phyloP scores from a whole-genome alignment of 805 yeast genomes.

The Candida loeiensis region DNA sequence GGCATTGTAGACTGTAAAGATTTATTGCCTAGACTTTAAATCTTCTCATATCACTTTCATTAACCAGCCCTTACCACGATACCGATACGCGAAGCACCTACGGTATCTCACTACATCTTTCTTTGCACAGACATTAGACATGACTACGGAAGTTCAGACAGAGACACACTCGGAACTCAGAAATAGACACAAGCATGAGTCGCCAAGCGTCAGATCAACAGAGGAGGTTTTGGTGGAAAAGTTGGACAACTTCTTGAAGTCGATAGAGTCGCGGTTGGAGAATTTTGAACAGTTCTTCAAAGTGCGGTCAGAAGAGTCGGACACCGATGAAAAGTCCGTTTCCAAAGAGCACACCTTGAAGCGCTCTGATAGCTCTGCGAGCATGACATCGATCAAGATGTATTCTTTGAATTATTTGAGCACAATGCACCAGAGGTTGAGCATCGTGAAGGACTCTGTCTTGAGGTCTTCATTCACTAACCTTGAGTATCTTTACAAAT shows the following conservation, averaged over 20 bases:
- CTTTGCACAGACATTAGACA: no score
- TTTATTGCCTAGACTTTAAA: not conserved
- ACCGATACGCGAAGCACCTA: no score
- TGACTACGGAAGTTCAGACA: not conserved
- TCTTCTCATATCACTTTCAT: not conserved
- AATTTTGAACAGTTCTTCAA: slow-evolving; percentile 40
- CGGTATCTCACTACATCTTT: no score
- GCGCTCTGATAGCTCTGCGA: slow-evolving; percentile 15
- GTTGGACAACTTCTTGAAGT: slow-evolving; percentile 38
- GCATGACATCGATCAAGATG: slow-evolving; percentile 25
- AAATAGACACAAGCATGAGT: not conserved
- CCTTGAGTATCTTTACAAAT: slow-evolving; percentile 36
- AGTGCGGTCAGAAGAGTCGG: slow-evolving; percentile 18
- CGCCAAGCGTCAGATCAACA: slow-evolving; percentile 12
- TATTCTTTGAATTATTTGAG: slow-evolving; percentile 33
- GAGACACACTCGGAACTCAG: not conserved
- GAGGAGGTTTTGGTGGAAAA: slow-evolving; percentile 41
- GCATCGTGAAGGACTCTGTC: slow-evolving; percentile 34
- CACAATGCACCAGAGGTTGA: slow-evolving; percentile 34
- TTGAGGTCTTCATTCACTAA: slow-evolving; percentile 35
- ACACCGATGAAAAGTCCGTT: slow-evolving; percentile 1
- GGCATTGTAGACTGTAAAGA: not conserved
- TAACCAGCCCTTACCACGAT: no score
- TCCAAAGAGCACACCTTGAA: not conserved
- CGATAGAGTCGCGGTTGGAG: slow-evolving; percentile 39